A percentile compares a stretch with the other conserved stretches of the same genome.
Evolutionary conservation across 2,329 filamentous ascomycete genomes (phyloP).

Genomic region (Magnaporthales sp.): DNA sequence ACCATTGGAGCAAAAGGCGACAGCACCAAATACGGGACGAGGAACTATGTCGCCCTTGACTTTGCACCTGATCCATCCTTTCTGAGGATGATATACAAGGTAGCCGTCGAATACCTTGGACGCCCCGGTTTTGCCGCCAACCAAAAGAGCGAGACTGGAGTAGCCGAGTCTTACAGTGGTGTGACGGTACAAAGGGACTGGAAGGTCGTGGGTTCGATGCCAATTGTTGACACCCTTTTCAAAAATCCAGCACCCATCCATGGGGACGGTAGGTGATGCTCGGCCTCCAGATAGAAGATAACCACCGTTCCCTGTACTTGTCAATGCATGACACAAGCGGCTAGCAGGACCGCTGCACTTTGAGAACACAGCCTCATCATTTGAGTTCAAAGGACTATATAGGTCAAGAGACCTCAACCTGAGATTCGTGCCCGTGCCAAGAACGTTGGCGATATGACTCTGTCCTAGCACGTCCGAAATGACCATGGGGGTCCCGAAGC

Average conservation of each 20-base stretch:
- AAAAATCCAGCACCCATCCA: conserved; percentile 70
- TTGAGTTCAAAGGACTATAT: conserved; percentile 22
- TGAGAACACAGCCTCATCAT: background rate
- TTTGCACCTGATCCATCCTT: conserved; percentile 38
- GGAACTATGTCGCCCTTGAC: conserved; percentile 24
- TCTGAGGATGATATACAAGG: conserved; percentile 39
- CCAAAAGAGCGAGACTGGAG: conserved; percentile 45
- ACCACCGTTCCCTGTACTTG: conserved; percentile 47
- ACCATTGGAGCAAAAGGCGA: conserved; percentile 19
- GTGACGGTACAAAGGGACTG: conserved; percentile 68
- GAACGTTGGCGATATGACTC: conserved; percentile 34
- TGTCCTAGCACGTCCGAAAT: conserved; percentile 26
- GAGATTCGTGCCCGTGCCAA: conserved; percentile 34
- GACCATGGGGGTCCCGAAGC: conserved; percentile 50
- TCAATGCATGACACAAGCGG: conserved; percentile 71
- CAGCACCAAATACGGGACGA: conserved; percentile 33
- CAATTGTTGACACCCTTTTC: conserved; percentile 45
- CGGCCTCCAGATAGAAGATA: conserved; percentile 69
- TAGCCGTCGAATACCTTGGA: conserved; percentile 40
- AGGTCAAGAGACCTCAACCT: conserved; percentile 43
- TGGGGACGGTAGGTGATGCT: conserved; percentile 60
- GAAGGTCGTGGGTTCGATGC: conserved; percentile 57
- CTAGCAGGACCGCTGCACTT: conserved; percentile 26
- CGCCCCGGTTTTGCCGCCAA: conserved; percentile 51
- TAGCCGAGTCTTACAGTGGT: conserved; percentile 43